phyloP scores from a whole-genome alignment of 306 rosid genomes.

The Canavalia ensiformis region DNA sequence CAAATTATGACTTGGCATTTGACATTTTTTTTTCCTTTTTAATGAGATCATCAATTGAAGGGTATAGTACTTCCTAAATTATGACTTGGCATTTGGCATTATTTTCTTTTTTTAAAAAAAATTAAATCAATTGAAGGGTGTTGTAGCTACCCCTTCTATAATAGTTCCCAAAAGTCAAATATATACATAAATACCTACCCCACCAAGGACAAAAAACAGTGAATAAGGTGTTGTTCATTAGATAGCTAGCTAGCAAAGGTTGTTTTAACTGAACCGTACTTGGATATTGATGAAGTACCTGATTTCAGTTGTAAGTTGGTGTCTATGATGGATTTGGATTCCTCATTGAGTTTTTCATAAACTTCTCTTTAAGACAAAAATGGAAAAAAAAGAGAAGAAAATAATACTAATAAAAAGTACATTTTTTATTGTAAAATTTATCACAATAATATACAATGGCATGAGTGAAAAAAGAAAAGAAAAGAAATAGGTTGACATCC shows the following conservation, averaged over 20 bases:
- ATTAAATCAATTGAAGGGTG: neutral
- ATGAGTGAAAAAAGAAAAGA: too few species aligned
- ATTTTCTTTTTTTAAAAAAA: neutral
- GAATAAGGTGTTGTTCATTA: neutral
- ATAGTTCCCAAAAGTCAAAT: slow-evolving; percentile 41
- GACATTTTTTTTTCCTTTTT: neutral
- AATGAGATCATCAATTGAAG: neutral
- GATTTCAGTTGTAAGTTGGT: neutral
- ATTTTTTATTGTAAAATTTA: neutral
- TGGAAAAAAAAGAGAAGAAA: neutral
- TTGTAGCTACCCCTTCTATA: slow-evolving; percentile 28
- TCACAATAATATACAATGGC: neutral
- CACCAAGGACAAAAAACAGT: slow-evolving; percentile 15
- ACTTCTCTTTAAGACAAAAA: neutral
- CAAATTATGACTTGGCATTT: slow-evolving; percentile 39
- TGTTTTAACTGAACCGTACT: neutral
- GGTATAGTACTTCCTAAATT: neutral
- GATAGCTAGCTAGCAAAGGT: neutral
- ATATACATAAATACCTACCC: slow-evolving; percentile 33
- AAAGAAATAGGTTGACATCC: too few species aligned
- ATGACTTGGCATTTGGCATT: neutral
- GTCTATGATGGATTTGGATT: neutral
- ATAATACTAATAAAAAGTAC: neutral
- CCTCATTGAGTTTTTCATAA: neutral
- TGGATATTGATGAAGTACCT: neutral